Evolutionary conservation across 441 rosid genomes (phyloP), one percentile per base, ranked within the genome.

Genomic region (Manihot esculenta): DNA sequence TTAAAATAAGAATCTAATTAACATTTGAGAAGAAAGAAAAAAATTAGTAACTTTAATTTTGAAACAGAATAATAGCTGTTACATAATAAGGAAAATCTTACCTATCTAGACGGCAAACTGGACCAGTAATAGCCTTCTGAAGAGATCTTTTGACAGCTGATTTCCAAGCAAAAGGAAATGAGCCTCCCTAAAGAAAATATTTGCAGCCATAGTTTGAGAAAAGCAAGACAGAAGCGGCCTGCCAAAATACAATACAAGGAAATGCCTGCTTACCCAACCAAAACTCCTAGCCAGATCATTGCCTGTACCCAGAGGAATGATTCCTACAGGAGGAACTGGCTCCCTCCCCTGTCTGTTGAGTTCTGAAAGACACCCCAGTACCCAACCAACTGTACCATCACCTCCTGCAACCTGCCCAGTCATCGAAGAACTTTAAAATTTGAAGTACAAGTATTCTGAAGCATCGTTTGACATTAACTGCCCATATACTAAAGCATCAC

Each of bases 331-430:
- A 82, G 97, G 99, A 81, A 89, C 87, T 27, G 97, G 95, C 68
- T 64, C 78, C 58, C 90, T 74, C 50, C 77, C 82, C 70, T 78
- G 84, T 63, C 59, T 54, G 80, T 85, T 58, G 62, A 95, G 96
- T 53, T 79, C 89, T 72, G 92, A 82, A 20, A 92, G 88, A 88
- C 91, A 78, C 75, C 97, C 97, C 47, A 95, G 82, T 23, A 95
- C 91, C 99, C 98, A 95, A 77, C 99, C 98, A 68, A 95, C 95
- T 1, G 98, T 92, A 77, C 99, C 99, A 86, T 94, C 99, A 77
- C 97, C 99, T 83, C 99, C 97, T 23, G 97, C 97, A 81, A 94
- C 99, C 97, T 95, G 81, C 80, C 66, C 69, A 79, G 60, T 77
- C 67, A 70, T 67, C 77, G 73, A 61, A 69, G 42, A 65, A 66